Conservation (phyloP, 1,284 basidiomycete genomes). For the Schizophyllum amplum region DNA sequence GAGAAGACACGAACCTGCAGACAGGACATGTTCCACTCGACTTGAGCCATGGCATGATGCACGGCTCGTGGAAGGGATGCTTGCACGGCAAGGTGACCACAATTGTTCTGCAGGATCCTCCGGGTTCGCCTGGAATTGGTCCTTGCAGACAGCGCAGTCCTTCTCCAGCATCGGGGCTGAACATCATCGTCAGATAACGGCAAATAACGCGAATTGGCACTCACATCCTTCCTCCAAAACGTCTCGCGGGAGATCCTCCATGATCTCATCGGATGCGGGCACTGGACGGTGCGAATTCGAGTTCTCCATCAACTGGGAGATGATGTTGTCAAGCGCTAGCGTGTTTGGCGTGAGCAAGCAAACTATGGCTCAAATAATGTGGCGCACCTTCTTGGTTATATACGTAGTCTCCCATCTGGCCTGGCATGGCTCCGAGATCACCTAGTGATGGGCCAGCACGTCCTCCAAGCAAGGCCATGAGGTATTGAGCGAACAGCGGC, state of each 20-base stretch:
- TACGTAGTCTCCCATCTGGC: slow-evolving; percentile 74
- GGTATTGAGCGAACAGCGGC: slow-evolving; percentile 61
- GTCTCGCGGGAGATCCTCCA: slow-evolving; percentile 52
- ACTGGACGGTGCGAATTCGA: slow-evolving; percentile 60
- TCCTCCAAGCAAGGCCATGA: slow-evolving; percentile 51
- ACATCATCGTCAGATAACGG: slow-evolving; percentile 4
- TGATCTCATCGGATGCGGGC: slow-evolving; percentile 66
- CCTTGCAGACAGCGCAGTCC: slow-evolving; percentile 76
- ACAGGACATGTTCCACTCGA: slow-evolving; percentile 81
- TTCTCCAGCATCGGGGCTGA: slow-evolving; percentile 50
- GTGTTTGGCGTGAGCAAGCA: slow-evolving; percentile 6
- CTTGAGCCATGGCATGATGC: slow-evolving; percentile 78
- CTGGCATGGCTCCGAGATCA: slow-evolving; percentile 29
- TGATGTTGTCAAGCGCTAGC: slow-evolving; percentile 68
- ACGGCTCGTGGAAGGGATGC: slow-evolving; percentile 75
- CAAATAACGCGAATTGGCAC: slow-evolving; percentile 18
- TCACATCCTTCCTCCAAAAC: slow-evolving; percentile 54
- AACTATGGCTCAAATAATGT: not conserved
- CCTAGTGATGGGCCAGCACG: slow-evolving; percentile 34
- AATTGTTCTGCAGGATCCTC: slow-evolving; percentile 67
- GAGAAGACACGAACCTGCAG: slow-evolving; percentile 50
- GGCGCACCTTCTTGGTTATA: slow-evolving; percentile 71
- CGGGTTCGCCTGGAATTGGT: slow-evolving; percentile 57
- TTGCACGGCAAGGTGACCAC: slow-evolving; percentile 70
- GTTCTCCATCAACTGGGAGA: slow-evolving; percentile 70